Evolutionary conservation across 2,329 filamentous ascomycete genomes (phyloP).

Genomic region (Aureobasidium lini): DNA sequence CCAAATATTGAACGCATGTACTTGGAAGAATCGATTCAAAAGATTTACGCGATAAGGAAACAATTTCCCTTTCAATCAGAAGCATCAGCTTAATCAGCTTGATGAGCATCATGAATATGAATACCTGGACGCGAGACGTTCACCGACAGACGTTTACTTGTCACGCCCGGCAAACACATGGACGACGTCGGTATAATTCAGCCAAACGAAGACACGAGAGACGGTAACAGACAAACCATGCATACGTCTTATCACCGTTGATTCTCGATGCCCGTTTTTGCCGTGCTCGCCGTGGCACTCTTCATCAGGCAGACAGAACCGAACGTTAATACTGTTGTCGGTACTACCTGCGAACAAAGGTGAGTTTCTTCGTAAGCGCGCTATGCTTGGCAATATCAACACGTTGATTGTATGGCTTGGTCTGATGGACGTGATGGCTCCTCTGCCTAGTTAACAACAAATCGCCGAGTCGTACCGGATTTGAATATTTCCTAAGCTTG

Average conservation of each 20-base stretch:
- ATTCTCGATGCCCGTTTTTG: background rate
- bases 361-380: background rate
- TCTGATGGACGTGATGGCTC: background rate
- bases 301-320: background rate
- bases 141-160: too few species aligned
- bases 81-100: too few species aligned
- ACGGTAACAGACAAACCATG: background rate
- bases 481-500: too few species aligned
- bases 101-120: too few species aligned
- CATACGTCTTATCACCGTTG: background rate
- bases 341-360: background rate
- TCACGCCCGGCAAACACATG: background rate
- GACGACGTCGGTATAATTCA: background rate
- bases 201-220: background rate
- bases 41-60: too few species aligned
- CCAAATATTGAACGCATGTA: background rate
- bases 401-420: background rate
- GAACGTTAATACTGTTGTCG: background rate
- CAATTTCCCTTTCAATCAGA: too few species aligned
- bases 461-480: too few species aligned
- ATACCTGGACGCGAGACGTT: too few species aligned
- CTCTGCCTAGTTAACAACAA: background rate
- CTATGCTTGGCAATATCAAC: background rate
- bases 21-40: too few species aligned
- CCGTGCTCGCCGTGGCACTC: background rate